Evolutionary conservation across 2,329 filamentous ascomycete genomes (phyloP), one percentile per base, ranked within the genome.

Genomic region (Chaetomium strumarium): DNA sequence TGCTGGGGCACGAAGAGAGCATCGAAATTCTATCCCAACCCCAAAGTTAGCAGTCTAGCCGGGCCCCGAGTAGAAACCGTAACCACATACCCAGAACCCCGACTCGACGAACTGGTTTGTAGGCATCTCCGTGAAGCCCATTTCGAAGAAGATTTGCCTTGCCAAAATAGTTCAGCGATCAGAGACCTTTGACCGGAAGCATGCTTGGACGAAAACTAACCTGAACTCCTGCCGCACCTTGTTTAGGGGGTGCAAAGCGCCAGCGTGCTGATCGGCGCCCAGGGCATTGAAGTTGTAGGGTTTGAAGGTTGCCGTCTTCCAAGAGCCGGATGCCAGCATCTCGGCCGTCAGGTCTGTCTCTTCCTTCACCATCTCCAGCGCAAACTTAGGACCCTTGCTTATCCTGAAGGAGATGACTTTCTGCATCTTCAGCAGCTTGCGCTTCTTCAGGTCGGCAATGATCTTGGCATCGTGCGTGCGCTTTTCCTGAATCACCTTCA

Each of bases 101-200:
- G 91, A 92, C 74, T 99, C 93, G 58, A 97, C 91, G 68, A 85
- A 96, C 69, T 88, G 83, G 72, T 87, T 86, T 46, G 92, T 96
- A 13, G 91, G 88, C 93, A 99, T 97, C 76, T 99, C 93, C 65
- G 92, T 85, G 75, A 97, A 99, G 49, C 92, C 93, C 85, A 96
- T 95, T 69, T 96, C 90, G 73, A 99, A 97, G 83, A 99, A 99
- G 68, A 99, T 96, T 67, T 93, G 88, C 53, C 93, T 80, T 80
- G 42, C 10, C 13, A 1, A 13, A 6, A 14, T 17, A 13, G n/a
- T 31, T 46, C 30, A 45, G 24, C 12, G 20, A 43, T 52, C 43
- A 52, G 19, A 34, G 12, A 34, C n/a, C 24, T 39, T 13, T 19
- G 14, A 11, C 12, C 5, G 12, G 6, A 19, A 2, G 20, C 31